Percentiles rank a stretch among this genome's conserved stretches.
These are phyloP conservation scores for Cardamine resedifolia DNA, from an alignment of 345 rosid species.

Conservation along the genomic window DNA sequence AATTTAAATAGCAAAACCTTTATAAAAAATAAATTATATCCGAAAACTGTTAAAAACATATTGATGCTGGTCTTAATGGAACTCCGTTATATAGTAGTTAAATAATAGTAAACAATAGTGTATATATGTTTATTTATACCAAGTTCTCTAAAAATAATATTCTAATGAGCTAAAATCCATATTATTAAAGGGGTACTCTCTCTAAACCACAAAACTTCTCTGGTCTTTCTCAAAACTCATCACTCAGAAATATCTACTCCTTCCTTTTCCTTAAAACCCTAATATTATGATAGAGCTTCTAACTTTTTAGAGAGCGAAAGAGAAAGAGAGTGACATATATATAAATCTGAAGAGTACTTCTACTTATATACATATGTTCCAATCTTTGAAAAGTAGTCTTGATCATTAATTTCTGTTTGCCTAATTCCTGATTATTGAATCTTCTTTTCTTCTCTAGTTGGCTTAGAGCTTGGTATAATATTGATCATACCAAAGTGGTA, in stretches of 20 bases:
- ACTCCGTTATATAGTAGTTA: neutral
- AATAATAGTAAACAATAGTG: neutral
- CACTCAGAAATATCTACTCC: constrained; percentile 28
- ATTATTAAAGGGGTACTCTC: constrained; percentile 7
- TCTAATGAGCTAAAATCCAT: neutral
- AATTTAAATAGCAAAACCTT: too few relatives aligned
- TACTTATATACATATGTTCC: constrained; percentile 22
- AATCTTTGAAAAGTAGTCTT: constrained; percentile 34
- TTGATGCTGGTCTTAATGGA: neutral
- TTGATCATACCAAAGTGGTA: constrained; percentile 25
- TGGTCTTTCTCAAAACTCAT: constrained; percentile 28
- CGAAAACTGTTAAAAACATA: neutral
- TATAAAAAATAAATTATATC: too few relatives aligned
- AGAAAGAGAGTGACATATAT: neutral
- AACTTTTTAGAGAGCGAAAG: constrained; percentile 12
- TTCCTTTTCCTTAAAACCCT: constrained; percentile 34
- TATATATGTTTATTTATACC: neutral
- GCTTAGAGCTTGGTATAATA: constrained; percentile 23
- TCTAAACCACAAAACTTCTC: constrained; percentile 26
- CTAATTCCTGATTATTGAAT: constrained; percentile 26
- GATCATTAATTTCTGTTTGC: constrained; percentile 20
- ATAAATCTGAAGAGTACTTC: constrained; percentile 18
- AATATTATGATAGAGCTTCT: constrained; percentile 3
- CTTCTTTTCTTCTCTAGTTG: constrained; percentile 27
- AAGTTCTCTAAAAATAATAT: neutral